Evolutionary conservation across 2,329 filamentous ascomycete species (phyloP).

Genomic region (Phaeophleospora eucalypticola): DNA sequence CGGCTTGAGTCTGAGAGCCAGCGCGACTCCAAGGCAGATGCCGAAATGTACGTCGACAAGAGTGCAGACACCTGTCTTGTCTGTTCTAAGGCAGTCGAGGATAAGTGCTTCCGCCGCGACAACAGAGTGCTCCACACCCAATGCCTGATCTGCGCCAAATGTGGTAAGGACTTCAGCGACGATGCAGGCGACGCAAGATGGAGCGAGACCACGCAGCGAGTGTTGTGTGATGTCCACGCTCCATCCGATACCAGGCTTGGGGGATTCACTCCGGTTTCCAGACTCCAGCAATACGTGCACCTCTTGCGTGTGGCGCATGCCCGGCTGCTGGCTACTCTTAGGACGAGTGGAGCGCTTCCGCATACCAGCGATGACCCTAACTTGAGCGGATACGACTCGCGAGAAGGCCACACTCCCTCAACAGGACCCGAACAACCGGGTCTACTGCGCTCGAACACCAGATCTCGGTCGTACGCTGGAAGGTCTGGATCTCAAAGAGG

Average conservation of each 20-base stretch:
- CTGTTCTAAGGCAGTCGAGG: constrained; percentile 86
- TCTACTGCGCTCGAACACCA: constrained; percentile 60
- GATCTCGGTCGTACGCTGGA: constrained; percentile 70
- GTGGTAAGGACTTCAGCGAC: constrained; percentile 67
- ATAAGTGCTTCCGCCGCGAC: constrained; percentile 76
- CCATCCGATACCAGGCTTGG: constrained; percentile 51
- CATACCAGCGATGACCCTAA: constrained; percentile 68
- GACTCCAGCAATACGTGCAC: constrained; percentile 92
- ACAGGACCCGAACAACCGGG: constrained; percentile 47
- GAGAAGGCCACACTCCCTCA: constrained; percentile 55
- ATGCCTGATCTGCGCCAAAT: constrained; percentile 69
- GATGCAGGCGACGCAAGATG: constrained; percentile 66
- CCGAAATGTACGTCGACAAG: constrained; percentile 42
- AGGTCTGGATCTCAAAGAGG: constrained; percentile 51
- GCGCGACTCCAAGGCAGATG: constrained; percentile 40
- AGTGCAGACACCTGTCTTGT: constrained; percentile 70
- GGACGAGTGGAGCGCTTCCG: constrained; percentile 75
- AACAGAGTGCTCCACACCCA: constrained; percentile 78
- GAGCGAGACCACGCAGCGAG: constrained; percentile 62
- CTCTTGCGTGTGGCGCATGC: constrained; percentile 87
- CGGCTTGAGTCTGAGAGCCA: constrained; percentile 66
- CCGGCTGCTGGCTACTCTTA: constrained; percentile 78
- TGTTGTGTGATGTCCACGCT: constrained; percentile 59
- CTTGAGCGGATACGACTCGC: constrained; percentile 61
- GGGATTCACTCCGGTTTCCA: constrained; percentile 73